These are phyloP conservation scores for Globisporangium nunn DNA, from an alignment of 352 stramenopile species.

Conservation along the genomic window DNA sequence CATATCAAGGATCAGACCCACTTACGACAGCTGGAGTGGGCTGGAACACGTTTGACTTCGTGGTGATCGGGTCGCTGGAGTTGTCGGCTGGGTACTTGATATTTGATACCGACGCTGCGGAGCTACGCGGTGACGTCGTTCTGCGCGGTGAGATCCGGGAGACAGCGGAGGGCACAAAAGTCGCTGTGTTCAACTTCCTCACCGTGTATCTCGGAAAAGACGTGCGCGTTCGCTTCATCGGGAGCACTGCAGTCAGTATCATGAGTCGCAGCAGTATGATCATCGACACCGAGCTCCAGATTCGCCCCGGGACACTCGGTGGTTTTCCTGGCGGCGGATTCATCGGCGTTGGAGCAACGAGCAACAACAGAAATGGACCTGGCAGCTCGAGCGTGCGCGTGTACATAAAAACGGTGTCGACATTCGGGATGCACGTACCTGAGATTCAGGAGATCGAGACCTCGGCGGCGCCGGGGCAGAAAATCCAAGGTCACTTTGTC, in stretches of 20 bases:
- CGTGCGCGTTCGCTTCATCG: slow-evolving; percentile 83
- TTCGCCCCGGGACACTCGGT: slow-evolving; percentile 85
- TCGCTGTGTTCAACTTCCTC: slow-evolving; percentile 96
- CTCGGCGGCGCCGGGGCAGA: slow-evolving; percentile 71
- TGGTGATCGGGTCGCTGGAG: slow-evolving; percentile 68
- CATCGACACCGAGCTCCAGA: slow-evolving; percentile 83
- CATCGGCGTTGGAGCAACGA: slow-evolving; percentile 54
- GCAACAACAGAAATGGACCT: slow-evolving; percentile 94
- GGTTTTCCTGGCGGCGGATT: slow-evolving; percentile 90
- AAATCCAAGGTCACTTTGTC: slow-evolving; percentile 76
- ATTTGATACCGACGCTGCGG: slow-evolving; percentile 62
- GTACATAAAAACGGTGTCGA: slow-evolving; percentile 91
- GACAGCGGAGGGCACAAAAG: slow-evolving; percentile 73
- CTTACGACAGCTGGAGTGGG: slow-evolving; percentile 23
- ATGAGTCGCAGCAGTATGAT: slow-evolving; percentile 88
- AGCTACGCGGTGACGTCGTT: slow-evolving; percentile 49
- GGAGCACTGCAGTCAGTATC: slow-evolving; percentile 83
- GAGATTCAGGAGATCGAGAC: slow-evolving; percentile 91
- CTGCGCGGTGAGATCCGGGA: slow-evolving; percentile 49
- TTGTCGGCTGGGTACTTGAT: slow-evolving; percentile 67
- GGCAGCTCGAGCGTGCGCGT: slow-evolving; percentile 87
- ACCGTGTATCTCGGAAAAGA: slow-evolving; percentile 84
- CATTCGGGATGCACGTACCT: slow-evolving; percentile 67
- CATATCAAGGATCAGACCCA: background rate
- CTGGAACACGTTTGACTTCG: slow-evolving; percentile 56